Evolutionary conservation across 2,329 filamentous ascomycete genomes (phyloP), one percentile per base, ranked within the genome.

Genomic region (Diaporthe citriasiana): DNA sequence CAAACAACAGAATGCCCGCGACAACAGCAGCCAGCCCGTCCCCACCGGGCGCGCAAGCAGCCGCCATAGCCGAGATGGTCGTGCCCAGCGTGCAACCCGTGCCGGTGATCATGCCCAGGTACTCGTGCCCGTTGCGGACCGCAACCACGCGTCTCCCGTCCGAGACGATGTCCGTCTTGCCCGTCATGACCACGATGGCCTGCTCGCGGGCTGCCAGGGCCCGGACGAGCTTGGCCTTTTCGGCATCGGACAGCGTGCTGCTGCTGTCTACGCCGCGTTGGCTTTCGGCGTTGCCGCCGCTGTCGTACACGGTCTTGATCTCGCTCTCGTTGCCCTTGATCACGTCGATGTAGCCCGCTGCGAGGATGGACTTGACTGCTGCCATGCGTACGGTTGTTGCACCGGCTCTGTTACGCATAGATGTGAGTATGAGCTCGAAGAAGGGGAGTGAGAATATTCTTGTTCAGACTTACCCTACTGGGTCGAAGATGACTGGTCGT

Each of bases 281-380:
- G 76, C 91, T 89, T 2, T 86, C 75, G 17, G 72, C 27, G 30
- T 13, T 47, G 56, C 93, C 1, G 15, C 7, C 22, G 70, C 56
- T 57, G 55, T 93, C 93, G 51, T 89, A 89, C 0, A 96, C 91
- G 3, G 93, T 92, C 63, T 89, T 87, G 75, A 98, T 95, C 82
- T 98, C 97, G 71, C 93, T 91, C 81, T 97, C 94, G 83, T 98
- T 98, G 65, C 96, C 96, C 82, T 98, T 98, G 83, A 98, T 95
- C 55, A 98, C 87, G 82, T 94, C 91, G 79, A 97, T 94, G 82
- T 94, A 94, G 51, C 95, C 95, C 3, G 87, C 88, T 0, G 89
- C 85, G 79, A 98, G 87, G 50, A 98, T 89, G 2, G 88, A 88
- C 74, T 91, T 90, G 38, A 96, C 90, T 0, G 95, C 93, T 1